Evolutionary conservation across 352 stramenopile species (phyloP), one percentile per base, ranked within the genome.

Genomic region (Phytophthora sp.): DNA sequence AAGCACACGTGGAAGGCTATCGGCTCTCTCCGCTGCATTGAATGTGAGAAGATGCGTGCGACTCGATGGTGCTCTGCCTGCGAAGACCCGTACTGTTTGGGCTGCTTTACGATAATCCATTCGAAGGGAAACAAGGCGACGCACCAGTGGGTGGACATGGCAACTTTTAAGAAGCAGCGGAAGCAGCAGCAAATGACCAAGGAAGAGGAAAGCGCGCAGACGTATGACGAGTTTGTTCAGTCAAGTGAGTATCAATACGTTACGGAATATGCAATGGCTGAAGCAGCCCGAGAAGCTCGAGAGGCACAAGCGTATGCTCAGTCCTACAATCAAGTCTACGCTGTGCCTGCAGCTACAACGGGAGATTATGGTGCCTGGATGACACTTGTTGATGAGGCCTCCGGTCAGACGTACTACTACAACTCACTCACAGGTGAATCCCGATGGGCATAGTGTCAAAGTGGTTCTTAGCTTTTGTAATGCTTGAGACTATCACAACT

Each of bases 41-140:
- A 94, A 58, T 94, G 87, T 46, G 87, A 95, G 59, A 93, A 91
- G 56, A 91, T 94, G 76, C 86, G 87, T 38, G 87, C 84, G 13
- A 94, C 87, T 11, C 69, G 84, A 24, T 95, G 78, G 80, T 94
- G 84, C 50, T 76, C 71, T 38, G 70, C 82, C 21, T 95, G 84
- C 54, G 72, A 87, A 41, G 87, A 95, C 41, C 84, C 82, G 38
- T 95, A 93, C 55, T 94, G 83, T 54, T 72, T 93, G 13, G 83
- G 83, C 3, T 93, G 84, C 44, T 95, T 89, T 58, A 86, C 72
- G 28, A 92, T 95, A 48, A 94, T 94, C 41, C 84, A 95, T 43
- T 74, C 80, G 23, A 93, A 92, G 51, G 84, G 84, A 30, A 91
- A 92, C 66, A 95, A 95, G 54, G 59, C 69, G 1, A 73, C 43